phyloP scores from a whole-genome alignment of 768 basidiomycete species.

The Mycena rosella region DNA sequence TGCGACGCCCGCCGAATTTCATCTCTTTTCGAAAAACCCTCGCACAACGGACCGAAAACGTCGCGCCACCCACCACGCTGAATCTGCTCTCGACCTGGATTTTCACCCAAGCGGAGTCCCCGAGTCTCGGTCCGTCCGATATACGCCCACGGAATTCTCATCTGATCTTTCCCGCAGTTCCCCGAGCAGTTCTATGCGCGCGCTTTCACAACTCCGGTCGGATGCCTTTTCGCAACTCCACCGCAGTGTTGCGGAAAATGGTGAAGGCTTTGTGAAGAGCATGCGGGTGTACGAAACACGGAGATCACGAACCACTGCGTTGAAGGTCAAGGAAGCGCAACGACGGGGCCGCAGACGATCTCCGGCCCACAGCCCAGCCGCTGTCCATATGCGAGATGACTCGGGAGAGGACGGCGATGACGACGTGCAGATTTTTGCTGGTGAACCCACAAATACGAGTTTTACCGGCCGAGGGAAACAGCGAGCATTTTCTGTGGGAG shows the following conservation, averaged over 20 bases:
- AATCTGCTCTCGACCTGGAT: constrained; percentile 37
- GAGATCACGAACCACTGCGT: constrained; percentile 53
- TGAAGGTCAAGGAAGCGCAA: constrained; percentile 54
- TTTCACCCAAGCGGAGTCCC: constrained; percentile 33
- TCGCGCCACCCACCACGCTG: constrained; percentile 39
- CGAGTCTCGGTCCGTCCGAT: no score
- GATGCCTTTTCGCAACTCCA: constrained; percentile 76
- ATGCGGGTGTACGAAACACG: constrained; percentile 81
- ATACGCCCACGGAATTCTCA: no score
- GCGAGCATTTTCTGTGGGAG: constrained; percentile 58
- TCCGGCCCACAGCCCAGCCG: constrained; percentile 38
- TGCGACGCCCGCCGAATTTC: constrained; percentile 64
- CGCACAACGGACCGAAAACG: constrained; percentile 31
- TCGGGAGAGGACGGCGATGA: constrained; percentile 64
- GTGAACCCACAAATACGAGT: constrained; percentile 47
- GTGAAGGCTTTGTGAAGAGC: constrained; percentile 75
- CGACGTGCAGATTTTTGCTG: constrained; percentile 68
- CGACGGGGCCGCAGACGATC: constrained; percentile 59
- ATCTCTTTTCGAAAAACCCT: constrained; percentile 51
- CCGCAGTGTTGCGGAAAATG: constrained; percentile 70
- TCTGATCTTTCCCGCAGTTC: no score
- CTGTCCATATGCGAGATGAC: constrained; percentile 35
- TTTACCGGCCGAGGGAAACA: constrained; percentile 49
- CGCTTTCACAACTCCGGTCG: constrained; percentile 66
- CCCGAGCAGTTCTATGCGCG: no score